Evolutionary conservation across 306 rosid species (phyloP).

Genomic region (Trifolium fragiferum): DNA sequence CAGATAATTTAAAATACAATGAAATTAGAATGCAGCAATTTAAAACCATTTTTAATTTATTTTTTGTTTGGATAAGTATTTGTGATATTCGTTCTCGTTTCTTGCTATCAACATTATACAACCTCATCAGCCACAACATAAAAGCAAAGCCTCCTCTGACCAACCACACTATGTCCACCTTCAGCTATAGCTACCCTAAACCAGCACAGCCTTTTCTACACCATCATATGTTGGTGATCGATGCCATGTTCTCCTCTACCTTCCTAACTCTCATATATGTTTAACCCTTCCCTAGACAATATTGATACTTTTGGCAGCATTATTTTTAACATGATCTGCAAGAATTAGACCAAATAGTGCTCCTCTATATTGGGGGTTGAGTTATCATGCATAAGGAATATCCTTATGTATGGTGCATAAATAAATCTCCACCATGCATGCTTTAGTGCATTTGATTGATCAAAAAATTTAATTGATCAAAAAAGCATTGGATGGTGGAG

Average conservation of each 20-base stretch:
- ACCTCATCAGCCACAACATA: slow-evolving; percentile 8
- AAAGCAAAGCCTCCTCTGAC: slow-evolving; percentile 3
- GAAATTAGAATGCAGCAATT: not conserved
- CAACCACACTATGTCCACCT: slow-evolving; percentile 8
- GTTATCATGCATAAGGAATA: too few relatives aligned
- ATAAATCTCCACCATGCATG: too few relatives aligned
- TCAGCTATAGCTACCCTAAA: slow-evolving; percentile 10
- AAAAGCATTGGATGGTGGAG: too few relatives aligned
- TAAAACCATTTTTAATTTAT: not conserved
- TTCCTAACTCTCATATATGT: not conserved
- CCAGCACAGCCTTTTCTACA: slow-evolving; percentile 10
- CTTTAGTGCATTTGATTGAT: too few relatives aligned
- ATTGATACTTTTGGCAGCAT: not conserved
- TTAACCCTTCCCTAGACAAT: not conserved
- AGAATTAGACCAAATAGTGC: slow-evolving; percentile 14
- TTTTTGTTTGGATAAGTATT: slow-evolving; percentile 18
- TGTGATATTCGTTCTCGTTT: slow-evolving; percentile 15
- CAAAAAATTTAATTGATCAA: too few relatives aligned
- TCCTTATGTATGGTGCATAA: too few relatives aligned
- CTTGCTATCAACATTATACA: not conserved
- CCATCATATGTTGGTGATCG: not conserved
- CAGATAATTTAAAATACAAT: not conserved
- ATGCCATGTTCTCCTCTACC: not conserved
- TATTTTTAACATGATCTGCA: not conserved
- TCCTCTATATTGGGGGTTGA: slow-evolving; percentile 3